A percentile compares a stretch with the other conserved stretches of the same genome.
phyloP scores from a whole-genome alignment of 176 grass and related monocot genomes.

The Eragrostis curvula region DNA sequence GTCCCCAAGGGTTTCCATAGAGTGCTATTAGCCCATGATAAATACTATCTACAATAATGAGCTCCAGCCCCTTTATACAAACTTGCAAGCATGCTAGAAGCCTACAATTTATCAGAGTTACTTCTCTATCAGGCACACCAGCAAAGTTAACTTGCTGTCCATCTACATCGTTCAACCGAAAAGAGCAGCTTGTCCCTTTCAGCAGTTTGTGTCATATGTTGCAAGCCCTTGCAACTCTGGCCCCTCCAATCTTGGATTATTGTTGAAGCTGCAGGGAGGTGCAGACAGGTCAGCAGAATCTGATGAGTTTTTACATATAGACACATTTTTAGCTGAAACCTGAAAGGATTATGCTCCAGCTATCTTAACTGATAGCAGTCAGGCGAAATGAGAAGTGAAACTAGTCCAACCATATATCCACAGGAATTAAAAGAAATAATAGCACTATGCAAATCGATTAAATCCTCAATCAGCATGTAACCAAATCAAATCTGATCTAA shows the following conservation, averaged over 20 bases:
- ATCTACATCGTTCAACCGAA: not conserved
- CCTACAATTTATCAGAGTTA: slow-evolving; percentile 11
- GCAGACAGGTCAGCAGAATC: not conserved
- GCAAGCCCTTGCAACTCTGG: slow-evolving; percentile 77
- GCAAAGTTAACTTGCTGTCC: slow-evolving; percentile 8
- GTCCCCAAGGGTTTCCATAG: not conserved
- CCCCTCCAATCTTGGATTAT: slow-evolving; percentile 72
- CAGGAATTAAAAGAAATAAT: not conserved
- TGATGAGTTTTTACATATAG: not conserved
- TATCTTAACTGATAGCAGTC: not conserved
- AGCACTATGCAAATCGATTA: no score
- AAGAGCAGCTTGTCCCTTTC: slow-evolving; percentile 26
- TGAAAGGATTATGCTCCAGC: not conserved
- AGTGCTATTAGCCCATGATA: not conserved
- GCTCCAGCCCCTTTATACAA: not conserved
- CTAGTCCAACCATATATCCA: not conserved
- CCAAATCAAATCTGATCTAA: not conserved
- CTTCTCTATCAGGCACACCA: slow-evolving; percentile 5
- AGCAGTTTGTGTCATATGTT: slow-evolving; percentile 72
- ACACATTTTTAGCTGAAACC: not conserved
- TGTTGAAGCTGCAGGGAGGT: slow-evolving; percentile 60
- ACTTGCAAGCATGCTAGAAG: not conserved
- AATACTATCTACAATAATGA: slow-evolving; percentile 41
- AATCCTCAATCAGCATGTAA: no score
- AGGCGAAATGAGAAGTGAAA: not conserved